These are phyloP conservation scores for Pseudozyma pruni DNA, from an alignment of 1,284 basidiomycete species.

Conservation along the genomic window DNA sequence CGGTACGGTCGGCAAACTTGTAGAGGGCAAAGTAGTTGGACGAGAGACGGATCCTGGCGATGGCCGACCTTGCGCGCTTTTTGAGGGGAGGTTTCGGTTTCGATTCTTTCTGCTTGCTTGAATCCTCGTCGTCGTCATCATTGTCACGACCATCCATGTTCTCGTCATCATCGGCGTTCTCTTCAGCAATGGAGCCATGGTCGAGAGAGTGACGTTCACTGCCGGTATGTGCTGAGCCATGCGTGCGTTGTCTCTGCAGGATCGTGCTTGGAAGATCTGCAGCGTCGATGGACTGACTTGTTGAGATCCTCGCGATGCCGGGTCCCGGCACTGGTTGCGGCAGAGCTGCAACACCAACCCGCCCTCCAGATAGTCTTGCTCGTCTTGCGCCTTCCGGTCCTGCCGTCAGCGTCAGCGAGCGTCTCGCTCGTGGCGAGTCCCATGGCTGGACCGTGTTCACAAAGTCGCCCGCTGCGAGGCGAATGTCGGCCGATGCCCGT, in stretches of 20 bases:
- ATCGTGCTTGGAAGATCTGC: constrained; percentile 10
- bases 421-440: constrained; percentile 24
- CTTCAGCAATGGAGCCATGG: not conserved
- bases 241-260: constrained; percentile 2
- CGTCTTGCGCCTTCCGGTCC: not conserved
- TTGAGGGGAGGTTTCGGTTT: constrained; percentile 3
- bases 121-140: constrained; percentile 10
- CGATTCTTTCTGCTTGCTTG: constrained; percentile 3
- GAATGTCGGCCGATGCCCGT: constrained; percentile 4
- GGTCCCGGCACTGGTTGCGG: not conserved
- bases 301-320: not conserved
- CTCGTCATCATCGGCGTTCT: not conserved
- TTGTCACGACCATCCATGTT: not conserved
- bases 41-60: constrained; percentile 23
- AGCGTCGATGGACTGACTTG: constrained; percentile 15
- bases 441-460: constrained; percentile 39
- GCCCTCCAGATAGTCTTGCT: not conserved
- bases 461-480: constrained; percentile 3
- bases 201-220: not conserved
- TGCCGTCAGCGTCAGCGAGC: constrained; percentile 14
- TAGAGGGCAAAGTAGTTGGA: constrained; percentile 55
- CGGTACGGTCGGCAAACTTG: constrained; percentile 28
- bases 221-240: not conserved
- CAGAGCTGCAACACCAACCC: not conserved
- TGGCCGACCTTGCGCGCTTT: constrained; percentile 10